Conservation (phyloP, 2,329 filamentous ascomycete species). For the Fusarium heterosporum region DNA sequence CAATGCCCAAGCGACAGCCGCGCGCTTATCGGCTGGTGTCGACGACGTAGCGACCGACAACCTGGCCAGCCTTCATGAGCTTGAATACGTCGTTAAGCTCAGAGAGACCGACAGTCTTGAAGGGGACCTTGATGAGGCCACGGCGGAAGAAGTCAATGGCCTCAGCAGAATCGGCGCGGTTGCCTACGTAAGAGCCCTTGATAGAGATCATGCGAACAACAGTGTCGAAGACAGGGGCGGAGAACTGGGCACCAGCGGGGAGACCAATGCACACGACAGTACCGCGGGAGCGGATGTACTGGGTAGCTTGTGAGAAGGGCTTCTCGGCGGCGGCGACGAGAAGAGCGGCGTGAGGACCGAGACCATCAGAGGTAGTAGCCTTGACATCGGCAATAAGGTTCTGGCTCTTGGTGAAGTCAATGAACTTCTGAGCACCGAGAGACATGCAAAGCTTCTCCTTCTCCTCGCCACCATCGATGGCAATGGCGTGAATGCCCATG, state of each 20-base stretch:
- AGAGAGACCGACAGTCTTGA: constrained; percentile 84
- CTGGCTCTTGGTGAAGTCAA: constrained; percentile 83
- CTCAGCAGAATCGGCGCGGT: constrained; percentile 87
- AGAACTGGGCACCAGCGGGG: constrained; percentile 81
- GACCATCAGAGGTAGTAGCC: constrained; percentile 80
- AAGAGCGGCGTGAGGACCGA: constrained; percentile 88
- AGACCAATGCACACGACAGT: constrained; percentile 90
- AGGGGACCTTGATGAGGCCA: constrained; percentile 87
- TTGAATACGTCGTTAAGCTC: constrained; percentile 85
- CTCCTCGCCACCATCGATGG: constrained; percentile 85
- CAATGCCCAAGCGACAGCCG: constrained; percentile 34
- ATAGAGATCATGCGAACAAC: constrained; percentile 92
- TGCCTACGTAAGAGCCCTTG: constrained; percentile 93
- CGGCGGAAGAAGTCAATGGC: constrained; percentile 89
- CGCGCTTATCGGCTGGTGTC: constrained; percentile 72
- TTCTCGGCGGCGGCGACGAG: constrained; percentile 88
- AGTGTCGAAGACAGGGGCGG: constrained; percentile 88
- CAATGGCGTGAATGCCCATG: constrained; percentile 85
- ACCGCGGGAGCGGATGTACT: constrained; percentile 86
- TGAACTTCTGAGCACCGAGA: constrained; percentile 78
- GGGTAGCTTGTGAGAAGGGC: constrained; percentile 94
- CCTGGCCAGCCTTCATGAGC: constrained; percentile 75
- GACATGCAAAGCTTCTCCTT: constrained; percentile 77
- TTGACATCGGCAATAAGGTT: constrained; percentile 89
- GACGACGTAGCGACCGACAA: constrained; percentile 83